phyloP scores from a whole-genome alignment of 441 rosid species.

The Iberis amara region DNA sequence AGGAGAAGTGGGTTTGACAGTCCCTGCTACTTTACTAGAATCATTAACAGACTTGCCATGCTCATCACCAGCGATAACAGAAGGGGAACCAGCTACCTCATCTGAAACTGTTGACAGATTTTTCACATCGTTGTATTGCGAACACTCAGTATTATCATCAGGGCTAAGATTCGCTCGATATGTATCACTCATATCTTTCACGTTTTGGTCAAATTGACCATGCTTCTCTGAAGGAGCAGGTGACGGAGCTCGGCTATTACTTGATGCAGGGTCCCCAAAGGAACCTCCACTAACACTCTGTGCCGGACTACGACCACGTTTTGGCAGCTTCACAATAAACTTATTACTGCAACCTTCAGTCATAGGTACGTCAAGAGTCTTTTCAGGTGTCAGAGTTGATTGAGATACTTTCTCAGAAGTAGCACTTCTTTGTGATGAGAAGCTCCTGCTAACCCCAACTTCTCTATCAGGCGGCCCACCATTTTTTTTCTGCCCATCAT shows the following conservation, averaged over 20 bases:
- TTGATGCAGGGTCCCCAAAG: conserved; percentile 50
- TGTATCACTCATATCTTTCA: conserved; percentile 50
- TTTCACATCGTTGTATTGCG: conserved; percentile 60
- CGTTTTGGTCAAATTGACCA: conserved; percentile 47
- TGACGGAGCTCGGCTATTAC: conserved; percentile 56
- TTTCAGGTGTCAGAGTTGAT: conserved; percentile 41
- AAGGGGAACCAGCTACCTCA: conserved; percentile 53
- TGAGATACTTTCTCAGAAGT: conserved; percentile 56
- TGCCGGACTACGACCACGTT: conserved; percentile 65
- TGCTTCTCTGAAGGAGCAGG: conserved; percentile 55
- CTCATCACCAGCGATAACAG: conserved; percentile 39
- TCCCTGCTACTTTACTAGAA: conserved; percentile 37
- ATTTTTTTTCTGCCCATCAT: conserved; percentile 21
- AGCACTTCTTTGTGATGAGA: conserved; percentile 40
- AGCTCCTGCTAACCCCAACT: conserved; percentile 40
- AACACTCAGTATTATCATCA: conserved; percentile 47
- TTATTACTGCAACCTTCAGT: conserved; percentile 57
- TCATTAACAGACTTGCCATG: conserved; percentile 38
- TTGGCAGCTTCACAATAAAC: conserved; percentile 67
- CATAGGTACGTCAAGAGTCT: conserved; percentile 42
- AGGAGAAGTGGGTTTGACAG: conserved; percentile 39
- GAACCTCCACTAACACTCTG: conserved; percentile 62
- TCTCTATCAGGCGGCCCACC: conserved; percentile 46
- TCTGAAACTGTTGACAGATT: conserved; percentile 43
- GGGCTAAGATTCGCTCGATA: conserved; percentile 36